Percentiles rank a stretch among this genome's conserved stretches.
phyloP scores from a whole-genome alignment of 306 rosid species.

The Biancaea sappan region DNA sequence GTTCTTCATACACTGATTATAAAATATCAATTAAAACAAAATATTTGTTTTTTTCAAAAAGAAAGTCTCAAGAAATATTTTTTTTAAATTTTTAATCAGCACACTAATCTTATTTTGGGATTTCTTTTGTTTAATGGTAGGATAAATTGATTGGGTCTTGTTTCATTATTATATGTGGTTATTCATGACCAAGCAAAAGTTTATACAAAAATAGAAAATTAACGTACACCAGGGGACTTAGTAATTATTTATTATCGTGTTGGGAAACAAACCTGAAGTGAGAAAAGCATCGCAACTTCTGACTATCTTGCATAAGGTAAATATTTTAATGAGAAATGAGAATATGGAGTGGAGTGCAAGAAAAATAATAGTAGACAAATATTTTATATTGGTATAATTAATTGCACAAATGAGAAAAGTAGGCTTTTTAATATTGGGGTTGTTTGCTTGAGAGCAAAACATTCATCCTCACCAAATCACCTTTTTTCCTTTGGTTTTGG shows the following conservation, averaged over 20 bases:
- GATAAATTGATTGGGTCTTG: neutral
- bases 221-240: neutral
- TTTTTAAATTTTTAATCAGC: neutral
- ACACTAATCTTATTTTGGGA: neutral
- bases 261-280: neutral
- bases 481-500: neutral
- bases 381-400: neutral
- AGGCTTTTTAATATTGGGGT: neutral
- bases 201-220: neutral
- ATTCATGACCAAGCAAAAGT: neutral
- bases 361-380: neutral
- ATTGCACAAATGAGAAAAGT: neutral
- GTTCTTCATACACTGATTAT: neutral
- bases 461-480: neutral
- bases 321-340: neutral
- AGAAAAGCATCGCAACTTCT: slow-evolving; percentile 3
- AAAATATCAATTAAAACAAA: neutral
- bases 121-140: neutral
- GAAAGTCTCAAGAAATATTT: neutral
- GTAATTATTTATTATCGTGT: too few species aligned
- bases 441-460: neutral
- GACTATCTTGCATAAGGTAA: neutral
- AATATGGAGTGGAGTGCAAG: slow-evolving; percentile 7
- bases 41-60: neutral
- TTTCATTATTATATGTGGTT: neutral